Conservation (phyloP, 768 basidiomycete species). For the Zangia roseola region DNA sequence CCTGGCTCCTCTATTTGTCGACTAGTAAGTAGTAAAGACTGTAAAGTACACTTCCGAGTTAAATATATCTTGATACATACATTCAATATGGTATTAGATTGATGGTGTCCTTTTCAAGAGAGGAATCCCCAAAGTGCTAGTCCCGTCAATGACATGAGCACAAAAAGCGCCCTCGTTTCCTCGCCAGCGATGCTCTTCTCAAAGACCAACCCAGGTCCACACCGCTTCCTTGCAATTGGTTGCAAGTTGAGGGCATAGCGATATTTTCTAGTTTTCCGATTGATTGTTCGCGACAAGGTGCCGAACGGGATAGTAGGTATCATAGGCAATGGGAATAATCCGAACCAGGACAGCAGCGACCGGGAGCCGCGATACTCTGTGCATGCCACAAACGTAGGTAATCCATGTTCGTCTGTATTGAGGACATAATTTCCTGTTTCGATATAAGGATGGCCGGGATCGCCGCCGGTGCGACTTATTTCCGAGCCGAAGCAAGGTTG, state of each 20-base stretch:
- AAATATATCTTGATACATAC: neutral
- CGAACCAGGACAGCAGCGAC: constrained; percentile 29
- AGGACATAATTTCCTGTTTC: constrained; percentile 57
- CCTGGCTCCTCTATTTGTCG: too few species aligned
- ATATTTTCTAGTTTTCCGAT: constrained; percentile 26
- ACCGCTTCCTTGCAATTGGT: constrained; percentile 39
- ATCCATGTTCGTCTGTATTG: constrained; percentile 59
- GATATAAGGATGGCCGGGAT: constrained; percentile 25
- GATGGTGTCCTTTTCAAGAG: constrained; percentile 10
- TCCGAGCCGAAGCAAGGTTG: constrained; percentile 46
- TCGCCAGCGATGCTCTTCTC: constrained; percentile 67
- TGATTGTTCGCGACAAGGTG: constrained; percentile 30
- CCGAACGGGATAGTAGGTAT: constrained; percentile 9
- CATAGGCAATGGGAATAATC: constrained; percentile 22
- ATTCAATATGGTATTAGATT: neutral
- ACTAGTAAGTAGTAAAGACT: too few species aligned
- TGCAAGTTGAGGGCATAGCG: constrained; percentile 26
- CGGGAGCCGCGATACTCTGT: constrained; percentile 42
- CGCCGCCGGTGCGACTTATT: constrained; percentile 33
- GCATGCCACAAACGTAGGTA: constrained; percentile 54
- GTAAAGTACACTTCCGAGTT: neutral
- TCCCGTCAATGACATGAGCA: constrained; percentile 28
- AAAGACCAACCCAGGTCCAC: constrained; percentile 44
- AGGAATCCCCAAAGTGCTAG: constrained; percentile 34
- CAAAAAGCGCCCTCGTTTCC: constrained; percentile 44